Base-by-base conservation (phyloP, 1,139 yeast genomes). In the Pichia sp. region DNA sequence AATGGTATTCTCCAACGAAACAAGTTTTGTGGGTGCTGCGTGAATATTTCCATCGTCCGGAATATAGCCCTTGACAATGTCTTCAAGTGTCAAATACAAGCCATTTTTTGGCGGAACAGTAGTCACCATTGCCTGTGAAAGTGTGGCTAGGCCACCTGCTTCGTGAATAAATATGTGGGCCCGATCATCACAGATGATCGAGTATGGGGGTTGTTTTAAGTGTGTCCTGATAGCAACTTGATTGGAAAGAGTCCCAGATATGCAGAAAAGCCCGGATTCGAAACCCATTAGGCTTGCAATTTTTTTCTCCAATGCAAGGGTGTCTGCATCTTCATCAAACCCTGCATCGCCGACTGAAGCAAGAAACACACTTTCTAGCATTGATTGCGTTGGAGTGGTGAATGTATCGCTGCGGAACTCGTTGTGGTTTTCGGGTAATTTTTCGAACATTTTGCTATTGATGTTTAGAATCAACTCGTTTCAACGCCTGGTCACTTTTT, bases 71-170 rank as follows among this genome's bases (percentile, higher is more conserved):
- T 75, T 75, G 60, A 79, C 70, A 58, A 90, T 78, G 63, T 89
- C 96, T 60, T 87, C 95, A 61, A 88, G 70, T 5, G 96, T 90
- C 66, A 91, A 64, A 66, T 87, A 82, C 50, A 77, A 66, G 18
- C 93, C 95, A 63, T 88, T 88, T 12, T 75, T 64, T 3, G 97
- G 96, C 43, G 71, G 73, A 6, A 89, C 88, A 1, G 96, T 89
- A 40, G 82, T 82, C 9, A 89, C 95, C 96, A 91, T 87, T 12
- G 96, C 95, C 68, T 88, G 96, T 36, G 95, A 86, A 60, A 90
- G 74, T 48, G 89, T 82, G 7, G 96, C 96, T 55, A 90, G 72
- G 9, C 96, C 97, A 34, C 91, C 96, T 12, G 96, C 96, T 69
- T 91, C 97, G 63, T 83, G 83, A 23, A 83, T 73, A 68, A 78